Evolutionary conservation across 2,329 filamentous ascomycete genomes (phyloP).

Genomic region (Ceratocystiopsis minuta): DNA sequence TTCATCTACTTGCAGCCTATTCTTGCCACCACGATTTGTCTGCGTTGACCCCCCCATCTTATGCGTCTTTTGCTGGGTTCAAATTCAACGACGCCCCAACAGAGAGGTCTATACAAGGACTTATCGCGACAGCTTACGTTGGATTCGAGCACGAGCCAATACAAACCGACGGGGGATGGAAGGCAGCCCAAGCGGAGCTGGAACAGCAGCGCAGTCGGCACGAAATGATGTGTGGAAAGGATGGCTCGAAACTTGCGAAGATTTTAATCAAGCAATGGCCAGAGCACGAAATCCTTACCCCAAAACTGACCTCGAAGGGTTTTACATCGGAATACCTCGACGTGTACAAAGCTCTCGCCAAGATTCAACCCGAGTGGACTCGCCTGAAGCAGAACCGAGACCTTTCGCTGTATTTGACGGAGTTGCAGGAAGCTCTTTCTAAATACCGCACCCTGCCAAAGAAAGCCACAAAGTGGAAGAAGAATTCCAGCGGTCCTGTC

Average conservation of each 20-base stretch:
- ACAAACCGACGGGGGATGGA: no score
- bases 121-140: neutral
- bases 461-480: neutral
- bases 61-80: neutral
- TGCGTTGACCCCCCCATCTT: constrained; percentile 14
- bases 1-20: constrained; percentile 24
- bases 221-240: neutral
- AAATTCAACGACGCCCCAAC: neutral
- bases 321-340: constrained; percentile 17
- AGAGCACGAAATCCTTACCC: neutral
- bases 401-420: constrained; percentile 23
- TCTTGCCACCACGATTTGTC: constrained; percentile 22
- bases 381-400: constrained; percentile 29
- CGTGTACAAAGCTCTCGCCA: constrained; percentile 18
- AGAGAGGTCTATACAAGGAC: neutral
- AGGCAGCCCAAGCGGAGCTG: no score
- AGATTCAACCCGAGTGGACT: constrained; percentile 27
- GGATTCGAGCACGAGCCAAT: neutral
- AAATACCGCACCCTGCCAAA: neutral
- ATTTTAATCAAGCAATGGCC: neutral
- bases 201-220: no score
- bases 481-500: no score
- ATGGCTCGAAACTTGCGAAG: neutral
- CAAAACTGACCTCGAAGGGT: no score
- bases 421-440: constrained; percentile 18